A percentile compares a stretch with the other conserved stretches of the same genome.
Conservation (phyloP, 805 yeast genomes). For the Yarrowia osloensis region DNA sequence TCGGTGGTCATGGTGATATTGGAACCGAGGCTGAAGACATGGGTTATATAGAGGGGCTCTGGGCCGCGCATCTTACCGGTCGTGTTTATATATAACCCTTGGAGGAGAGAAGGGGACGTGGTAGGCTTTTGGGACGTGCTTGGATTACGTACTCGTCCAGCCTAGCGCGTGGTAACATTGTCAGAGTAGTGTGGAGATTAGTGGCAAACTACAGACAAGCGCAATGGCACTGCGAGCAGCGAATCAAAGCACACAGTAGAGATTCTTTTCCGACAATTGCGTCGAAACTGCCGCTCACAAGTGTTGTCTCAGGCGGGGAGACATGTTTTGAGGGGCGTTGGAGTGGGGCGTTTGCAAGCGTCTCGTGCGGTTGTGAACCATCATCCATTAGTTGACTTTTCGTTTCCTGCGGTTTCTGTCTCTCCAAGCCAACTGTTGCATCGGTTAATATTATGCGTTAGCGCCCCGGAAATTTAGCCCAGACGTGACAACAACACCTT, state of each 20-base stretch:
- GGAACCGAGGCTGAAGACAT: neutral
- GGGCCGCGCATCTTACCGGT: neutral
- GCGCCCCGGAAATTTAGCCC: neutral
- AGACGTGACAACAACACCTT: neutral
- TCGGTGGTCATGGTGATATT: neutral
- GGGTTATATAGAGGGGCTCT: neutral
- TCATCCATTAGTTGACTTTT: too few relatives aligned
- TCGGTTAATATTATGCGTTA: neutral
- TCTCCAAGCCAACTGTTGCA: too few relatives aligned
- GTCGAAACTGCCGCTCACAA: too few relatives aligned
- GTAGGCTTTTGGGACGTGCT: neutral
- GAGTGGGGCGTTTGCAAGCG: too few relatives aligned
- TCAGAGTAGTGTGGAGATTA: neutral
- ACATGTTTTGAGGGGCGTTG: too few relatives aligned
- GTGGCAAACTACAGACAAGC: neutral
- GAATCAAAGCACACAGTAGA: too few relatives aligned
- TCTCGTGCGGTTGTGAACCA: too few relatives aligned
- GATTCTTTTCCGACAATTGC: too few relatives aligned
- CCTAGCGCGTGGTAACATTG: constrained; percentile 1
- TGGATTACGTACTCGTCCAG: neutral
- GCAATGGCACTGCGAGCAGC: too few relatives aligned
- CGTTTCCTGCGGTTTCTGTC: too few relatives aligned
- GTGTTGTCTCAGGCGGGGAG: too few relatives aligned
- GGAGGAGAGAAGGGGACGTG: neutral
- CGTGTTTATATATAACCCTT: neutral